Evolutionary conservation across 345 rosid genomes (phyloP).

Genomic region (Carallia pectinifolia): DNA sequence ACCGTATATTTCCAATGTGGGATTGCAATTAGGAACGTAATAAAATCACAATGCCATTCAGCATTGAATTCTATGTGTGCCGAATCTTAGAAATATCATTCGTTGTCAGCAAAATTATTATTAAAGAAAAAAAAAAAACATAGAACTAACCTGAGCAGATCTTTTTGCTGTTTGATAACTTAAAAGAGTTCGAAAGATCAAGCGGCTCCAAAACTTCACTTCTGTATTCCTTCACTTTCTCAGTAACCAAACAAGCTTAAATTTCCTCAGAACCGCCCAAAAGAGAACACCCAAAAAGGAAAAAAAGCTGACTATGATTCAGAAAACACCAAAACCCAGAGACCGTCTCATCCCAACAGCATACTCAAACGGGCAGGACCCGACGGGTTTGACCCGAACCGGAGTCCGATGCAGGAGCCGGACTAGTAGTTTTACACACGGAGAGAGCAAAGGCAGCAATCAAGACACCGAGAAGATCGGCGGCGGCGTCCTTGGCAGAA

Average conservation of each 20-base stretch:
- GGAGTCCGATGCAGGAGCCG: conserved; percentile 9
- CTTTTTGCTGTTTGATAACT: neutral
- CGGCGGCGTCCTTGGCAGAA: conserved; percentile 72
- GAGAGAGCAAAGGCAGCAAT: conserved; percentile 51
- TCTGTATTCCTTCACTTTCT: conserved; percentile 5
- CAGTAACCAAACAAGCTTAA: conserved; percentile 4
- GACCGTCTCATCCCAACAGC: neutral
- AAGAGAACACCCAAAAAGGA: too few relatives aligned
- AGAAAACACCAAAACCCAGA: neutral
- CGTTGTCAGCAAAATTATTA: neutral
- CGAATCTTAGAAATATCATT: neutral
- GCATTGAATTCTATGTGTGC: neutral
- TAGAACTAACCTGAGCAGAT: conserved; percentile 17
- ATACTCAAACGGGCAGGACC: conserved; percentile 52
- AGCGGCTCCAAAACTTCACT: conserved; percentile 2
- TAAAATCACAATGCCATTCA: too few relatives aligned
- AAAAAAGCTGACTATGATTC: neutral
- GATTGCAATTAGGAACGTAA: too few relatives aligned
- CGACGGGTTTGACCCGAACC: conserved; percentile 36
- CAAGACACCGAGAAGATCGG: conserved; percentile 66
- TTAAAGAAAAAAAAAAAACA: neutral
- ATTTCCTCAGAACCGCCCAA: neutral
- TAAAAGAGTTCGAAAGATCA: neutral
- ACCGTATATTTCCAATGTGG: too few relatives aligned
- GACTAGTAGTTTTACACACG: conserved; percentile 1